Base-by-base conservation (phyloP, 192 early-diverging fungal genomes). In the Gigaspora rosea region DNA sequence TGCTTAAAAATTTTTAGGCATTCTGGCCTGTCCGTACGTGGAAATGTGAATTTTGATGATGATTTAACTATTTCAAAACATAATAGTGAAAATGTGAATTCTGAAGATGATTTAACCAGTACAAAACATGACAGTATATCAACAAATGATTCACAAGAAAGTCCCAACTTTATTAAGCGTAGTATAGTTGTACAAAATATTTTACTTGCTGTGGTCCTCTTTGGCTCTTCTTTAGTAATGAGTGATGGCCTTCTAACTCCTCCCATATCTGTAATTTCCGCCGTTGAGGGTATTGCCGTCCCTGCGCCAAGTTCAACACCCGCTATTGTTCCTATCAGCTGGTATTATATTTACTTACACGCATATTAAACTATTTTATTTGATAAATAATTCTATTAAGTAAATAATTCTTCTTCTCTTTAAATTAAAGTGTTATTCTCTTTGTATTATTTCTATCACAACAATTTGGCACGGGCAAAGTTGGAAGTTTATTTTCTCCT, bases 391-490 rank as follows among this genome's bases (percentile, higher is more conserved):
- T 27, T 46, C 9, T 8, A 66, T 46, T 16, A 8, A 36, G 3
- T 9, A 13, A 64, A 46, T 20, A 36, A 6, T 35, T 15, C 13
- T 7, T 0, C 18, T 3, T 46, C n/a, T n/a, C 16, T 67, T 67
- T 47, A 11, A 12, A 12, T 18, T 70, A 50, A 35, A 73, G 72
- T 13, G 67, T 41, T 15, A 82, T 87, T 13, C 62, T 88, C 11
- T 58, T 82, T 15, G 8, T 85, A 47, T 67, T 90, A 15, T 85
- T 88, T 57, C 57, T 81, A 50, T 47, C 50, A 4, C 88, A 90
- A 79, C 76, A 61, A n/a, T 87, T 82, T 63, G 88, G 88, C 12
- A 89, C 88, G 9, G 64, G 65, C 33, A 81, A 76, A 61, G 56
- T 84, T 1, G 75, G 78, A 15, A 75, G 57, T 32, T 80, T 79